Evolutionary conservation across 2,329 filamentous ascomycete species (phyloP), one percentile per base, ranked within the genome.

Genomic region (Elsinoe perseae): DNA sequence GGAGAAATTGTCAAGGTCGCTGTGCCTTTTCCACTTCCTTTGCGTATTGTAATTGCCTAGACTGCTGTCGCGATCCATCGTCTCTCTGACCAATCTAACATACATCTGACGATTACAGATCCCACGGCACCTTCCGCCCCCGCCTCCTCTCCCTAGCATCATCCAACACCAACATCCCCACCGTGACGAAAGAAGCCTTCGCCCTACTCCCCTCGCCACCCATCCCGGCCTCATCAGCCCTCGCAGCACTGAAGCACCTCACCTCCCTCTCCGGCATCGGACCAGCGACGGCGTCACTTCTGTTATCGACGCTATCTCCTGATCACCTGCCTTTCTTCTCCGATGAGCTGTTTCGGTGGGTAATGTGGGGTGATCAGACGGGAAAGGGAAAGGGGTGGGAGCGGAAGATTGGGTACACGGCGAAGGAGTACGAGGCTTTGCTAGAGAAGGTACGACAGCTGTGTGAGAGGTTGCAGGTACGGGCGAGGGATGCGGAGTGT

Each of bases 281-380:
- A 0, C 87, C 88, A 1, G 88, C 88, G 6, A 92, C 87, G 0
- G 87, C 86, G 0, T 88, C 86, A 1, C 78, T 93, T 28, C 71
- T 92, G 1, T 76, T 93, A 2, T 80, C 84, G 3, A 80, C 86
- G 3, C 79, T 83, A 61, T 77, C 83, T 58, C 78, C 84, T 0
- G 68, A 74, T 0, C 70, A 72, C 10, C 75, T 84, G 50, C 78
- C 87, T 1, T 92, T 92, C 75, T 92, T 92, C 70, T 86, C 84
- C 2, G 89, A 95, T 65, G 88, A 93, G 69, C 77, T 84, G 2
- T 92, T 84, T 65, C 79, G 83, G 61, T 92, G 86, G 86, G 70
- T 86, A 4, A 80, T 80, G 64, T 80, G 79, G 65, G 68, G 70
- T 40, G 64, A 66, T 8, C 68, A 70, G n/a, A 76, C 76, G 0